These are phyloP conservation scores for Filobasidium floriforme DNA, from an alignment of 768 basidiomycete species.

Conservation along the genomic window DNA sequence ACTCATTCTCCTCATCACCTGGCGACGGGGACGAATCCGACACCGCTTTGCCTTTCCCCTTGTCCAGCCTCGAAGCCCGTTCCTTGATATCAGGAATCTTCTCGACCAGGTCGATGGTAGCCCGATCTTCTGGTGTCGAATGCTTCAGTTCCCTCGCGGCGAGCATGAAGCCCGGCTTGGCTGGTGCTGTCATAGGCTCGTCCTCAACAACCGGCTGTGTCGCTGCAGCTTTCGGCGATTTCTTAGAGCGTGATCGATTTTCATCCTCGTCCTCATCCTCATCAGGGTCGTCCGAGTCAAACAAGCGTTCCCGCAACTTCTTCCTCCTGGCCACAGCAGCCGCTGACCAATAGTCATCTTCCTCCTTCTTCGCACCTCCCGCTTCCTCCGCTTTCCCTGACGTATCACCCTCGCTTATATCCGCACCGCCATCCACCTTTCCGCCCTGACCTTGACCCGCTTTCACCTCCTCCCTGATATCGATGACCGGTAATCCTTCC, in stretches of 20 bases:
- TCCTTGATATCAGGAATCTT: neutral
- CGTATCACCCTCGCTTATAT: neutral
- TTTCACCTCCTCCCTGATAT: slow-evolving; percentile 18
- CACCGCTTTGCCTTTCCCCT: neutral
- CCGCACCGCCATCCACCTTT: neutral
- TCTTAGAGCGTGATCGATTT: neutral
- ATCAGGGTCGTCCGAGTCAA: slow-evolving; percentile 24
- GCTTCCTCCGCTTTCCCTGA: neutral
- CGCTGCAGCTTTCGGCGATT: neutral
- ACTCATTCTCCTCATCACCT: neutral
- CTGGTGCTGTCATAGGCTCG: neutral
- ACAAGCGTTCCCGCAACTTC: slow-evolving; percentile 19
- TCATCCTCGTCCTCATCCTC: slow-evolving; percentile 23
- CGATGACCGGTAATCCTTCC: slow-evolving; percentile 23
- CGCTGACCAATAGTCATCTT: slow-evolving; percentile 21
- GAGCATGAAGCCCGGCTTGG: neutral
- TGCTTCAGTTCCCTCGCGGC: neutral
- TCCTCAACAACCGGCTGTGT: neutral
- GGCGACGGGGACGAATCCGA: neutral
- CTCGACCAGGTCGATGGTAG: neutral
- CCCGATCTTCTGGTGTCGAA: neutral
- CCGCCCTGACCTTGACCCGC: neutral
- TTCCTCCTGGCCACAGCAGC: slow-evolving; percentile 12
- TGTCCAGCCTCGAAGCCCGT: neutral
- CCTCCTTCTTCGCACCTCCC: neutral